Base-by-base conservation (phyloP, 2,329 filamentous ascomycete species). In the Phialophora macrospora region DNA sequence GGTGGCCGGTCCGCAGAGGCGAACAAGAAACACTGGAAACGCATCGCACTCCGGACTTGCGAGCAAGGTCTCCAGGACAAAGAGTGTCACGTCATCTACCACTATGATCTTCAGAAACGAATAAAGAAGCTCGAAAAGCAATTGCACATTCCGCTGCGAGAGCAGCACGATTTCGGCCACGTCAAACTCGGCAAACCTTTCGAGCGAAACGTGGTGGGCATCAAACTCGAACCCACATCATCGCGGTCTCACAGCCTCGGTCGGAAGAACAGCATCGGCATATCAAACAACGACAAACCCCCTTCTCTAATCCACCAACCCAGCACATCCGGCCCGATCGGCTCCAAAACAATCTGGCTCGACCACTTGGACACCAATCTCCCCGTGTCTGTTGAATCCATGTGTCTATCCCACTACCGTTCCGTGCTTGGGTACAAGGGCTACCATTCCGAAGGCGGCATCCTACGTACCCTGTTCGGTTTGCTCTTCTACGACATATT, bases 401-500 rank as follows among this genome's bases (percentile, higher is more conserved):
- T 99, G 93, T 97, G 93, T 75, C 83, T 99, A 44, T 93, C 88
- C 52, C 87, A 90, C 80, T 98, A 98, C 77, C 88, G 91, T 34
- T 82, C 84, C 9, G 83, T 90, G 60, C 61, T 72, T 17, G 94
- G 93, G 2, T 98, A 92, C 89, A 97, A 97, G 76, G 95, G 95
- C 11, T 97, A 94, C 74, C 95, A 99, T 77, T 87, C 90, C 20
- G 95, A 99, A 81, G 92, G 93, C 38, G 91, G 93, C 1, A 93
- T 98, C 72, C 81, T 98, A 6, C 88, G 93, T n/a, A 99, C 95
- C 0, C 82, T 99, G 6, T 93, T 93, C 77, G 90, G 88, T 14
- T 94, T 95, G 74, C 86, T 99, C 20, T 97, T 98, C 81, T 95
- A 89, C 80, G 94, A 99, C 77, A 86, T 98, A 26, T 81, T 99